These are phyloP conservation scores for Crithidia expoeki DNA, from an alignment of 208 protist species.

Conservation along the genomic window DNA sequence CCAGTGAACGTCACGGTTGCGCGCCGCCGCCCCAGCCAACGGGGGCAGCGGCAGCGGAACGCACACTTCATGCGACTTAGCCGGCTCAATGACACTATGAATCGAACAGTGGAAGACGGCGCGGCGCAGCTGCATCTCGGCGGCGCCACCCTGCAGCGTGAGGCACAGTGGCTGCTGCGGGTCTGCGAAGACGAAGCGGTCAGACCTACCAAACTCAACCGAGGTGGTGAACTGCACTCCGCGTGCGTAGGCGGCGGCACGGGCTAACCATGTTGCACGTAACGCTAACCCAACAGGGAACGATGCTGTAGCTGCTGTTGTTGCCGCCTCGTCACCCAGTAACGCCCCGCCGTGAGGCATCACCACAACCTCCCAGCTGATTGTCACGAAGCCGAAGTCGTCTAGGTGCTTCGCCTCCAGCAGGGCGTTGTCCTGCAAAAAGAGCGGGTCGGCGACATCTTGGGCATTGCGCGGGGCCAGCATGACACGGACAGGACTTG, in stretches of 20 bases:
- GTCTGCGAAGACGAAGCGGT: conserved; percentile 42
- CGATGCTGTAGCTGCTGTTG: neutral
- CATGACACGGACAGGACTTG: conserved; percentile 71
- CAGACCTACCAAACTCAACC: conserved; percentile 71
- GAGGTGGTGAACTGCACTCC: conserved; percentile 67
- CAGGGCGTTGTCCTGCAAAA: conserved; percentile 51
- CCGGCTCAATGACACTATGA: conserved; percentile 54
- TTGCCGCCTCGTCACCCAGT: conserved; percentile 3
- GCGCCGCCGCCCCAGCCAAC: conserved; percentile 37
- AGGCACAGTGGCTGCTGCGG: conserved; percentile 39
- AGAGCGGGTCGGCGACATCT: conserved; percentile 62
- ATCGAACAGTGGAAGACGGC: conserved; percentile 71
- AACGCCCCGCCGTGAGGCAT: conserved; percentile 71
- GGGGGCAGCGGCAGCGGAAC: conserved; percentile 67
- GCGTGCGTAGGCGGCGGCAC: conserved; percentile 41
- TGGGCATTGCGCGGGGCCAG: conserved; percentile 75
- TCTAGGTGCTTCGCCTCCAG: conserved; percentile 63
- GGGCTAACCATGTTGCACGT: conserved; percentile 70
- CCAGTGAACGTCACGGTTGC: conserved; percentile 84
- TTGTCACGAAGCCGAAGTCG: conserved; percentile 81
- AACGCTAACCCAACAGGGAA: conserved; percentile 80
- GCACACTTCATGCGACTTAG: conserved; percentile 56
- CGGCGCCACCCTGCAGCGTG: conserved; percentile 29
- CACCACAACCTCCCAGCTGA: conserved; percentile 73
- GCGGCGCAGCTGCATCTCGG: conserved; percentile 20